Evolutionary conservation across 1,284 basidiomycete genomes (phyloP), one percentile per base, ranked within the genome.

Genomic region (Ceratorhiza oryzae-sativae): DNA sequence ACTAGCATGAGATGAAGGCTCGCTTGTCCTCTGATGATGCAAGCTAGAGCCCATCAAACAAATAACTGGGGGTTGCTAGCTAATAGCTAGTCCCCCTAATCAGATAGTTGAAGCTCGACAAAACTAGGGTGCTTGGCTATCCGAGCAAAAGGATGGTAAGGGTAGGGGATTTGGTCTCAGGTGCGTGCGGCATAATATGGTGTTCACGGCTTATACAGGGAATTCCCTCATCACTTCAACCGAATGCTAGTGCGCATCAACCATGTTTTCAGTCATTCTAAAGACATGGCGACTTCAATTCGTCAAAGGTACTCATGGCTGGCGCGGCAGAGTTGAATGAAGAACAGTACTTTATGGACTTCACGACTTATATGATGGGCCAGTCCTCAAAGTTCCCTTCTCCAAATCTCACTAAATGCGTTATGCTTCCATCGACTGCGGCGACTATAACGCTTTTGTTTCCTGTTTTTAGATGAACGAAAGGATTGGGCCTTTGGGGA

Each of bases 391-490:
- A 98, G 12, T 87, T 90, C 0, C 93, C 90, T 77, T 96, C 87
- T 0, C 92, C 91, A 77, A 98, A 96, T 51, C 93, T 83, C 79
- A 95, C 90, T 83, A 98, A 94, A 72, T 92, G 92, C 30, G 92
- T 92, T 75, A 88, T 95, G 6, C 96, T 94, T 6, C 89, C 86
- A 80, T 98, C 96, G 2, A 97, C 95, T 0, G 89, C 93, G 0
- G 95, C 97, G 34, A 99, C 86, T 30, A 98, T 85, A 59, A 97
- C 84, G 9, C 85, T 90, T 77, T 94, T 91, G 78, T 92, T 92
- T 0, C 97, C 97, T 20, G 89, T 87, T 77, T 96, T 94, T 74
- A 98, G 83, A 2, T 86, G 85, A 74, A 86, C 85, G 77, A 95
- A 94, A 0, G 92, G 90, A 77, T 91, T 88, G 13, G 62, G 62